Percentiles rank a stretch among this genome's conserved stretches.
phyloP scores from a whole-genome alignment of 257 asterid species.

The Datura wrightii region DNA sequence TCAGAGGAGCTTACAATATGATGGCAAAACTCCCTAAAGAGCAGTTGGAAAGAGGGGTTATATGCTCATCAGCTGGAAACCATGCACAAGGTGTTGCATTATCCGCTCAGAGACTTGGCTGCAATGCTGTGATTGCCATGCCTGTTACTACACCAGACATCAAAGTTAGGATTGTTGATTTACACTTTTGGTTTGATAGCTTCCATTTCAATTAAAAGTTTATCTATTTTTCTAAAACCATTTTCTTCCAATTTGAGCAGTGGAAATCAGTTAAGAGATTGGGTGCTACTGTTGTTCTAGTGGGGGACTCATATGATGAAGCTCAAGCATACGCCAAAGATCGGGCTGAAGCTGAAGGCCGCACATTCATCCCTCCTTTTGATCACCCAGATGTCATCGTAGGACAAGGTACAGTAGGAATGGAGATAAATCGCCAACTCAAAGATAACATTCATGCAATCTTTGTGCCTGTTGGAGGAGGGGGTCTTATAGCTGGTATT shows the following conservation, averaged over 20 bases:
- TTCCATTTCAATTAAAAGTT: neutral
- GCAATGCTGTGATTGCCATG: conserved; percentile 84
- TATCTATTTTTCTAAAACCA: conserved; percentile 14
- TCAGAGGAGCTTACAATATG: conserved; percentile 99
- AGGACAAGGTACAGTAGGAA: conserved; percentile 97
- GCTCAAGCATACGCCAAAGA: conserved; percentile 87
- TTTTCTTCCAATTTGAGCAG: conserved; percentile 41
- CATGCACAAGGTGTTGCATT: conserved; percentile 98
- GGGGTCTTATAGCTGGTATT: conserved; percentile 97
- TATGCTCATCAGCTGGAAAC: conserved; percentile 98
- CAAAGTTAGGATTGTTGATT: conserved; percentile 58
- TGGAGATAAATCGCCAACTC: conserved; percentile 87
- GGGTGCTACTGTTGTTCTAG: conserved; percentile 89
- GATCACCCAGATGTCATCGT: conserved; percentile 92
- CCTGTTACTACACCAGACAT: conserved; percentile 96
- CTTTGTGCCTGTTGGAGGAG: conserved; percentile 97
- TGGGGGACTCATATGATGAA: conserved; percentile 93
- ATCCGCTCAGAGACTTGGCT: conserved; percentile 71
- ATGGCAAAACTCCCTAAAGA: conserved; percentile 87
- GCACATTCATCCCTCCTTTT: conserved; percentile 89
- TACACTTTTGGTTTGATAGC: neutral
- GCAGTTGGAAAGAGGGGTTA: conserved; percentile 78
- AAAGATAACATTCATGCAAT: conserved; percentile 74
- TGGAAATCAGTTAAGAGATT: conserved; percentile 87
- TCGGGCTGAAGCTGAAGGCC: conserved; percentile 68